Evolutionary conservation across 805 yeast genomes (phyloP).

Genomic region (Grigorovia yakushimaensis): DNA sequence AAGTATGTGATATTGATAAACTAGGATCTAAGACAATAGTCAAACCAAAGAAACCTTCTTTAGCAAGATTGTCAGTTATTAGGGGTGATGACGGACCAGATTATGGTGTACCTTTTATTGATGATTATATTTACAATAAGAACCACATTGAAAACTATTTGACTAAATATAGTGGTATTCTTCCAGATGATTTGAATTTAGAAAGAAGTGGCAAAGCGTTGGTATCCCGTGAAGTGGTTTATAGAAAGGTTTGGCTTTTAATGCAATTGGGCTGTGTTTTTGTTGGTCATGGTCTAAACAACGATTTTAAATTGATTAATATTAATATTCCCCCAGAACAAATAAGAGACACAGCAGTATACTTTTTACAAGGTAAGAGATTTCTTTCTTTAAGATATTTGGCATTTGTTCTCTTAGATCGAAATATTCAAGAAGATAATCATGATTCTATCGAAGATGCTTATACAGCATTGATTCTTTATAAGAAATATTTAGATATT

Average conservation of each 20-base stretch:
- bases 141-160: constrained; percentile 72
- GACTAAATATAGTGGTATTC: constrained; percentile 90
- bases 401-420: constrained; percentile 66
- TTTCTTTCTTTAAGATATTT: constrained; percentile 76
- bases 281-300: constrained; percentile 88
- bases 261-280: constrained; percentile 83
- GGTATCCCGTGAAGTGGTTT: constrained; percentile 74
- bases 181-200: constrained; percentile 81
- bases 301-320: constrained; percentile 90
- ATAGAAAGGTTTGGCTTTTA: constrained; percentile 81
- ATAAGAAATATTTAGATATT: constrained; percentile 60
- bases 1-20: constrained; percentile 65
- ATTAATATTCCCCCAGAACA: constrained; percentile 78
- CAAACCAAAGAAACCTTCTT: constrained; percentile 62
- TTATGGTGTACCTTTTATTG: constrained; percentile 75
- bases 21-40: constrained; percentile 62
- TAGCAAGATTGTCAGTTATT: constrained; percentile 84
- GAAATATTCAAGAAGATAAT: constrained; percentile 79
- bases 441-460: constrained; percentile 99
- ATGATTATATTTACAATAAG: constrained; percentile 77
- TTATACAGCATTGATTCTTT: constrained; percentile 67
- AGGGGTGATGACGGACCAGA: constrained; percentile 58
- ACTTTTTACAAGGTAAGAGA: constrained; percentile 66
- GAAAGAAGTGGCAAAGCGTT: constrained; percentile 51
- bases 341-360: constrained; percentile 83